These are phyloP conservation scores for Backusella sp. DNA, from an alignment of 192 early-diverging fungal species.

Conservation along the genomic window DNA sequence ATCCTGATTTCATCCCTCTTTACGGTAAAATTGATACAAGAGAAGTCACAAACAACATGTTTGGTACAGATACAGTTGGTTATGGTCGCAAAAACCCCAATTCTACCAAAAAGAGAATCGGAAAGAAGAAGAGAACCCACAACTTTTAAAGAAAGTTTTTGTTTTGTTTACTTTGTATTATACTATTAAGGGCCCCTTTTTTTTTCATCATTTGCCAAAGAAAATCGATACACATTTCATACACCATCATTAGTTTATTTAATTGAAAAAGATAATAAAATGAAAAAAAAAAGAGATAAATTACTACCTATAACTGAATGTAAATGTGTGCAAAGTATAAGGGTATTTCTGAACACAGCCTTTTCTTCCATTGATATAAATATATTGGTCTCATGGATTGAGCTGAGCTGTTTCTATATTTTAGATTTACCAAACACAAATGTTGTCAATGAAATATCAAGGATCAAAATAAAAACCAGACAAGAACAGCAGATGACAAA, in stretches of 20 bases:
- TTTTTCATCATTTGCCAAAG: not conserved
- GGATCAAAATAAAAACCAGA: too few relatives aligned
- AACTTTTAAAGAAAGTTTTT: not conserved
- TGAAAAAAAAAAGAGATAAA: not conserved
- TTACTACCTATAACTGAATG: too few relatives aligned
- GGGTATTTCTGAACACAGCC: too few relatives aligned
- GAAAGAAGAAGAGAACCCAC: constrained; percentile 51
- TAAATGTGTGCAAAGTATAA: too few relatives aligned
- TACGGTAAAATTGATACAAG: constrained; percentile 40
- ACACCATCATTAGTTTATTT: not conserved
- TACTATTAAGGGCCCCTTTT: not conserved
- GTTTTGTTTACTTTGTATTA: not conserved
- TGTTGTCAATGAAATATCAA: too few relatives aligned
- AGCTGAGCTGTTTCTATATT: too few relatives aligned
- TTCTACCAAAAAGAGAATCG: constrained; percentile 46
- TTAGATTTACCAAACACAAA: too few relatives aligned
- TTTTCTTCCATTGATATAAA: too few relatives aligned
- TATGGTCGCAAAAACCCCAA: constrained; percentile 75
- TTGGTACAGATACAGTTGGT: constrained; percentile 63
- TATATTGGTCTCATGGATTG: too few relatives aligned
- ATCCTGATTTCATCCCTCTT: constrained; percentile 64
- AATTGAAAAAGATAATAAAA: not conserved
- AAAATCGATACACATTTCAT: not conserved
- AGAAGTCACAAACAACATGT: constrained; percentile 54
- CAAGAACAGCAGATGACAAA: too few relatives aligned